Conservation (phyloP, 179 eudicot species). For the Nepenthes alata region DNA sequence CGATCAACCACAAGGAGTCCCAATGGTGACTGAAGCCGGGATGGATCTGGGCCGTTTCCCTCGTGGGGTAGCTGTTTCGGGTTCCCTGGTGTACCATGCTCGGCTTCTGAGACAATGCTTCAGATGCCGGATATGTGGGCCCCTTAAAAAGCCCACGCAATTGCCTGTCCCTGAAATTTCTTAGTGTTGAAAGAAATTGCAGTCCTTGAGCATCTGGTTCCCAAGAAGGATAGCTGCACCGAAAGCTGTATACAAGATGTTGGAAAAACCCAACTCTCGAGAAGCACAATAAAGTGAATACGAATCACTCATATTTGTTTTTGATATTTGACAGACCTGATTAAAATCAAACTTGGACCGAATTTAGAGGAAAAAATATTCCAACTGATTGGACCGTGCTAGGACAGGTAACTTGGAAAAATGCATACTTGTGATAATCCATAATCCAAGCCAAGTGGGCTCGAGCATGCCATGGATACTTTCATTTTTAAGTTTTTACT, state of each 20-base stretch:
- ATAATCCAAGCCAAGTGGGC: too few species aligned
- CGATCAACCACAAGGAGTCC: constrained; percentile 54
- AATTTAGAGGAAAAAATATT: too few species aligned
- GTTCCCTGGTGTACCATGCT: constrained; percentile 23
- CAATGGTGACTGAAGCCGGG: constrained; percentile 24
- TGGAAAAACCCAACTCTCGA: not conserved
- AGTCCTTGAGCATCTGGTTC: constrained; percentile 61
- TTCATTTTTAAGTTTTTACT: too few species aligned
- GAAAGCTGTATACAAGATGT: constrained; percentile 48
- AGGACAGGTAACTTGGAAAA: too few species aligned
- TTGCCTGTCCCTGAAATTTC: constrained; percentile 51
- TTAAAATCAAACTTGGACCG: too few species aligned
- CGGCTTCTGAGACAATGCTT: constrained; percentile 27
- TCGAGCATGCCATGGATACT: too few species aligned
- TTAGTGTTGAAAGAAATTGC: constrained; percentile 48
- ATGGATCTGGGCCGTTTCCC: constrained; percentile 26
- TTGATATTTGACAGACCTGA: not conserved
- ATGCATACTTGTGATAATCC: too few species aligned
- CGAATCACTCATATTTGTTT: not conserved
- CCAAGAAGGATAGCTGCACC: constrained; percentile 75
- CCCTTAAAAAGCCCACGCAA: constrained; percentile 23
- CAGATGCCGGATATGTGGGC: constrained; percentile 22
- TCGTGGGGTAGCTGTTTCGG: constrained; percentile 29
- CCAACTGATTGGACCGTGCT: too few species aligned
- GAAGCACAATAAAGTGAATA: not conserved